Base-by-base conservation (phyloP, 106 monocot genomes). In the Phalaenopsis equestris region DNA sequence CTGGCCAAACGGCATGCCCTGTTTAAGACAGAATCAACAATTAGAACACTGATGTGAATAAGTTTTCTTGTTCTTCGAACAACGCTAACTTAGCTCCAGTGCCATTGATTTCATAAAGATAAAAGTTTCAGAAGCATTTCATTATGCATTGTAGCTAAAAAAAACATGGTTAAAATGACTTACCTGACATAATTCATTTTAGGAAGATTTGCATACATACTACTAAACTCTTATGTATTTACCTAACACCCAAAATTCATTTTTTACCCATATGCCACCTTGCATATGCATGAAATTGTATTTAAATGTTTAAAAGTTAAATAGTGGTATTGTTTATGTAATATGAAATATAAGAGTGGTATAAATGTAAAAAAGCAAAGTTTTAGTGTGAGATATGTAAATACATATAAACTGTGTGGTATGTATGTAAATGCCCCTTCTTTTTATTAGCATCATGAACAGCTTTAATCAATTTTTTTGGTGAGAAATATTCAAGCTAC, bases 1-100 rank as follows among this genome's bases (percentile, higher is more conserved):
- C 98, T 48, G 98, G 98, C 98, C 98, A 99, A 87, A 90, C 90
- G n/a, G 98, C 86, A 95, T 94, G 88, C 75, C 98, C 98, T 99
- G 85, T 88, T 67, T 48, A 87, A 84, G 76, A 78, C 21, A 52
- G 3, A 16, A 57, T 41, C 55, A 78, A 41, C 10, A 8, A 56
- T 56, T 56, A 38, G 78, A 78, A 78, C 18, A 41, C 37, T 12
- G 38, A 70, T 39, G 14, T 37, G 23, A 6, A 36, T 1, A 39
- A 70, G 38, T 39, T 37, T 39, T 67, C 67, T 67, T 67, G 19
- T 30, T 7, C 30, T 24, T 6, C 2, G 19, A 15, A 15, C 30
- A 30, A 9, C 10, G 36, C 30, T 7, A 67, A 67, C 30, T 30
- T 67, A 30, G 36, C 36, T 67, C 23, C 36, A 67, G 2, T 57